Conservation (phyloP, 116 monocot genomes). For the Zostera marina region DNA sequence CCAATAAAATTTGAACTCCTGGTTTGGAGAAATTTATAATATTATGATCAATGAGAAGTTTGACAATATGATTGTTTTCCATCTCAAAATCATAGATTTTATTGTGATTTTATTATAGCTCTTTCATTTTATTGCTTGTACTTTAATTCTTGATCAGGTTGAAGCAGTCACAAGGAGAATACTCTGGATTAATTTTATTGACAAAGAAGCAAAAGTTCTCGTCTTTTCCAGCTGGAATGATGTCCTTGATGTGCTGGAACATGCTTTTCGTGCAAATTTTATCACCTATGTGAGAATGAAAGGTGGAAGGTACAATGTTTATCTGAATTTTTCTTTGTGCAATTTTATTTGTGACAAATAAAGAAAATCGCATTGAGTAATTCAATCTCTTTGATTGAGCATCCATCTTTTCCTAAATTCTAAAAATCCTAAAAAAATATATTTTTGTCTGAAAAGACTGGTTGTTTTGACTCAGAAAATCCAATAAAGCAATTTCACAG, state of each 20-base stretch:
- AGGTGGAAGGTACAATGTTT: constrained; percentile 60
- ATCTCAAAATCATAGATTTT: neutral
- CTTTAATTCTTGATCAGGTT: constrained; percentile 25
- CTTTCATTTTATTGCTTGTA: neutral
- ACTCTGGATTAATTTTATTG: constrained; percentile 47
- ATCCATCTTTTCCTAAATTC: no score
- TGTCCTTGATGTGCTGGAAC: constrained; percentile 85
- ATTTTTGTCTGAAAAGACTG: neutral
- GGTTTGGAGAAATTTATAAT: neutral
- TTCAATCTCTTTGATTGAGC: no score
- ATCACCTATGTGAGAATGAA: constrained; percentile 84
- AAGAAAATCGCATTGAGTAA: no score
- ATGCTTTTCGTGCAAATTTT: constrained; percentile 56
- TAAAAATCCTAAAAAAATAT: neutral
- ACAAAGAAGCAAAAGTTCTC: constrained; percentile 63
- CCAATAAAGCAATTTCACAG: constrained; percentile 58
- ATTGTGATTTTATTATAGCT: neutral
- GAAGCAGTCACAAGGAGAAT: constrained; percentile 90
- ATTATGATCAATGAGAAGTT: neutral
- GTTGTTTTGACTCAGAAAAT: constrained; percentile 38
- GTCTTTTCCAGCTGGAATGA: constrained; percentile 99
- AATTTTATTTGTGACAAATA: no score
- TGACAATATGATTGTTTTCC: constrained; percentile 1
- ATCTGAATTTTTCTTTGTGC: neutral
- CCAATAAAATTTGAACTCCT: neutral